Base-by-base conservation (phyloP, 2,329 filamentous ascomycete genomes). In the Pseudogymnoascus sp. region DNA sequence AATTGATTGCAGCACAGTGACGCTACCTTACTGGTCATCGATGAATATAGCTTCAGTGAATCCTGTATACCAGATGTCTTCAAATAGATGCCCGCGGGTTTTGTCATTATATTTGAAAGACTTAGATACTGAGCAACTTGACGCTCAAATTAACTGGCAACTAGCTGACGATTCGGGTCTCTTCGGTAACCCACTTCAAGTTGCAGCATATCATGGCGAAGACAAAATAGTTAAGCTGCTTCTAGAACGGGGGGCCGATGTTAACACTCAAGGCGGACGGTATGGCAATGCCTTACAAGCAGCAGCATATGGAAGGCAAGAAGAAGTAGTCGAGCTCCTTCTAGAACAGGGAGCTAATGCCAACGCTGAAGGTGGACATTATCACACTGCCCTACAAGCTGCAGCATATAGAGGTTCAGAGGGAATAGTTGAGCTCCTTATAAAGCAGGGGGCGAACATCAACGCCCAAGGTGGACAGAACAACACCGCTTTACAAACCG, bases 401-500 rank as follows among this genome's bases (percentile, higher is more conserved):
- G n/a, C n/a, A n/a, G n/a, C 31, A 11, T 8, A 8, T 10, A 10
- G 0, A 33, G 8, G 50, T 19, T 38, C 62, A 13, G 19, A 47
- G 4, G 19, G 8, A 15, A 61, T n/a, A n/a, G 13, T 61, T 15
- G 17, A n/a, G 15, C 26, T 61, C 5, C 19, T 61, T n/a, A 1
- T 61, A 21, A 5, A 17, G 19, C 35, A n/a, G 8, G 60, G 60
- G 8, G 31, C 60, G 1, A 33, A 47, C 10, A 33, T 36, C 10
- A 61, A 44, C 5, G 63, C 62, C 2, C 62, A 61, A 61, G 60
- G 53, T 9, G 60, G 60, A 17, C 26, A 59, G 4, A 61, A 62
- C 28, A 64, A 64, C 10, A 64, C 26, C 44, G 53, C 67, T 2
- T 57, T 69, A 2, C 38, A 65, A 33, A 66, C 68, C n/a, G 68